Base-by-base conservation (phyloP, 2,329 filamentous ascomycete genomes). In the Mycocentrospora acerina region DNA sequence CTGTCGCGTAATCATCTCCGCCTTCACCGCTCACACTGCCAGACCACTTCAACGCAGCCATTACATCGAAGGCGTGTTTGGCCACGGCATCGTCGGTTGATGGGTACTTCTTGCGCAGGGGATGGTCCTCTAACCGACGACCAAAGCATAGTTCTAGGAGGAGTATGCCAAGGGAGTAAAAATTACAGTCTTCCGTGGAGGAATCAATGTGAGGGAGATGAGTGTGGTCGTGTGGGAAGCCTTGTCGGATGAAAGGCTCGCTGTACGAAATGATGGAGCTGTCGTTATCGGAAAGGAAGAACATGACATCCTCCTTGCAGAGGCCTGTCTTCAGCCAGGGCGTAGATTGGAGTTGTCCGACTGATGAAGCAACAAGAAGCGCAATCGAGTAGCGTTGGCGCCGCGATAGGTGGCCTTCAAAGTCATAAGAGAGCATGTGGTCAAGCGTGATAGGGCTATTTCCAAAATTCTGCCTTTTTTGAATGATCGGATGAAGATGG, bases 221-320 rank as follows among this genome's bases (percentile, higher is more conserved):
- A 26, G 16, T 62, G 88, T 82, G 60, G 88, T 72, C 73, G 84
- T 84, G 72, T 88, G 87, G 27, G 84, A 89, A 61, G 83, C 84
- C 76, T 77, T 71, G 42, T 72, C 80, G 2, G 85, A 89, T 42
- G 83, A 85, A 57, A 81, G 78, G 14, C 82, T 84, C 86, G 88
- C 88, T 40, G 27, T 38, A 48, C 7, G 37, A n/a, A 18, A 22
- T 22, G 19, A 22, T 22, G 19, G 9, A 9, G 19, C 32, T 17
- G n/a, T 48, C 32, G 16, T 42, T 35, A 5, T 30, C 28, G 12
- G 13, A 29, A 4, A 42, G 40, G 18, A 49, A 46, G 32, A 54
- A 51, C 4, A 47, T 15, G 16, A 54, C 15, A 22, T 51, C 36
- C 15, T 45, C 25, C 19, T 51, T 54, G 3, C 24, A 41, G 10